Base-by-base conservation (phyloP, 2,329 filamentous ascomycete species). In the Sphaerulina populicola region DNA sequence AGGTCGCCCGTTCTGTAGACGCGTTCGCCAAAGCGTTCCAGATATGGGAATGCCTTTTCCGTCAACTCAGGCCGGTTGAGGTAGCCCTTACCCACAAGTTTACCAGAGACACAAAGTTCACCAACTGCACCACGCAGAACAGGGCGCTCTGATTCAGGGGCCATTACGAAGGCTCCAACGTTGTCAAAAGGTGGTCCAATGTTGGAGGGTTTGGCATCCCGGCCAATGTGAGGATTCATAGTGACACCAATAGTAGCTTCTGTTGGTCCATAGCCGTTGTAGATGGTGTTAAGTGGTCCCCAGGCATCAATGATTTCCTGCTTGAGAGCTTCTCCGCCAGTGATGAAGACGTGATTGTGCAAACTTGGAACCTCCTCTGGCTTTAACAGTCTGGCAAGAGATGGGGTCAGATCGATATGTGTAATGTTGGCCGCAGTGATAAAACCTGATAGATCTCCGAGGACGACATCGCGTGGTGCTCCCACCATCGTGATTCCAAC, bases 161-260 rank as follows among this genome's bases (percentile, higher is more conserved):
- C 75, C 31, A 96, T 74, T 1, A 97, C 85, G 58, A 83, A 90
- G 0, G 85, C 83, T 0, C 89, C 88, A 0, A 95, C 90, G 56
- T 96, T 96, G 58, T 84, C 79, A 58, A 95, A 96, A 57, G 88
- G 86, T 23, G 76, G 77, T 0, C 90, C 90, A 59, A 96, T 96
- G 61, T 96, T 96, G 9, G 88, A 86, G 0, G 90, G 81, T 29
- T 88, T 85, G 0, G 88, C 88, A 57, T 85, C 86, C 15, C 72
- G 68, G 0, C 87, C 86, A 6, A 95, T 87, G 31, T 86, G 78
- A n/a, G 83, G 83, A 60, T 85, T 90, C 77, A 93, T 94, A 0
- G 90, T 95, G 33, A 90, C 86, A 4, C 90, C 90, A 57, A 96
- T 96, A 0, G 90, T 96, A 0, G 88, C 86, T 66, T 96, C 91